Evolutionary conservation across 495 filamentous ascomycete genomes (phyloP), one percentile per base, ranked within the genome.

Genomic region (Podospora sp.): DNA sequence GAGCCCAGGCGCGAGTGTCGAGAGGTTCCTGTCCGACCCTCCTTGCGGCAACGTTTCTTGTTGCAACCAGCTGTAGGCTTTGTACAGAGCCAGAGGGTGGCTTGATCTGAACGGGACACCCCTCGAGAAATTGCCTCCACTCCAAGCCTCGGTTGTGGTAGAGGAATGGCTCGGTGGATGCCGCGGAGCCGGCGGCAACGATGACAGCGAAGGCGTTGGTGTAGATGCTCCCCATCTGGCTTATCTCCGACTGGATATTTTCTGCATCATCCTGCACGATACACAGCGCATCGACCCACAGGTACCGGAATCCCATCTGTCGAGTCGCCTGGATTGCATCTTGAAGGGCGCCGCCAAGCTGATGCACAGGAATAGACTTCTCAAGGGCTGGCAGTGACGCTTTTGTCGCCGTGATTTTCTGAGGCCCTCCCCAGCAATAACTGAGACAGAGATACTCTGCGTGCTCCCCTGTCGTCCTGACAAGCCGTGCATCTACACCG

Each of bases 251-350:
- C 52, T 55, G 52, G 2, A 55, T 22, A n/a, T 55, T 26, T 6
- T 22, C 16, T 11, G 20, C 52, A n/a, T 55, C 52, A 14, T 55
- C 52, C 20, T 55, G 52, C 14, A 55, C 52, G 24, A 55, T 55
- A n/a, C 52, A 55, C 6, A 55, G 52, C 52, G 24, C 52, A n/a
- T 55, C 52, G 6, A 55, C 52, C 52, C 52, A 55, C 7, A 55
- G 52, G n/a, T 55, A 55, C 1, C 20, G 14, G 21, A 24, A 22
- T n/a, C 52, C 52, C 21, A 55, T 55, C 6, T 9, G 7, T 4
- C 52, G 52, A 11, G 52, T 55, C 14, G 24, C 8, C 1, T 11
- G 7, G 52, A 55, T 55, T 11, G 52, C 52, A 26, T 55, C 52
- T n/a, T 55, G 40, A 11, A 46, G 9, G 12, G 40, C 40, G 12